Percentiles rank a stretch among this genome's conserved stretches.
Conservation (phyloP, 306 rosid genomes). For the Trifolium pratense region DNA sequence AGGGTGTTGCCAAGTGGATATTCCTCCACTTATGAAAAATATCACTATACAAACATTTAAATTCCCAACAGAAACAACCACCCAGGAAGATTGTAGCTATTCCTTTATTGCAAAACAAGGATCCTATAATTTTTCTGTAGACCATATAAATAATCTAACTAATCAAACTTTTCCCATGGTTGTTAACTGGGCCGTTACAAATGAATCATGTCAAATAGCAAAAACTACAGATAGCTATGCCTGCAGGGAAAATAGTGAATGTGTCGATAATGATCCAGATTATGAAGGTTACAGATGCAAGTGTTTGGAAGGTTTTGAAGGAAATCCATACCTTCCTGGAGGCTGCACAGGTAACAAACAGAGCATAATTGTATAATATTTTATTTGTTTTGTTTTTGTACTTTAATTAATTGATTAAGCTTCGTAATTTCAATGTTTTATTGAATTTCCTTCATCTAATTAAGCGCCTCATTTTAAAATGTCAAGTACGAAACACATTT, state of each 20-base stretch:
- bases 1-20: constrained; percentile 32
- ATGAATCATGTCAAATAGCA: neutral
- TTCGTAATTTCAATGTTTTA: too few species aligned
- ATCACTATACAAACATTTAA: neutral
- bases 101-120: neutral
- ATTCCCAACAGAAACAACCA: too few species aligned
- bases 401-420: too few species aligned
- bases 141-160: neutral
- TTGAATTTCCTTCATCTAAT: too few species aligned
- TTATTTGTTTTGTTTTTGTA: too few species aligned
- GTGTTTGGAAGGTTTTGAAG: neutral
- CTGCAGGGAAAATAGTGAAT: neutral
- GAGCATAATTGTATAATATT: neutral
- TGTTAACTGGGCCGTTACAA: neutral
- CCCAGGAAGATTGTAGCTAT: neutral
- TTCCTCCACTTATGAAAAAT: neutral
- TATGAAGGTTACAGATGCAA: neutral
- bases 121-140: neutral
- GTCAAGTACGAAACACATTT: neutral
- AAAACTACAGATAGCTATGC: neutral
- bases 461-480: too few species aligned
- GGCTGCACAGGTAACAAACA: neutral
- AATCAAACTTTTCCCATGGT: neutral
- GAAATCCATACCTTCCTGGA: constrained; percentile 10
- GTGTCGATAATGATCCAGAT: neutral